Evolutionary conservation across 75 land plant genomes (phyloP).

Genomic region (Ceratopteris richardii): DNA sequence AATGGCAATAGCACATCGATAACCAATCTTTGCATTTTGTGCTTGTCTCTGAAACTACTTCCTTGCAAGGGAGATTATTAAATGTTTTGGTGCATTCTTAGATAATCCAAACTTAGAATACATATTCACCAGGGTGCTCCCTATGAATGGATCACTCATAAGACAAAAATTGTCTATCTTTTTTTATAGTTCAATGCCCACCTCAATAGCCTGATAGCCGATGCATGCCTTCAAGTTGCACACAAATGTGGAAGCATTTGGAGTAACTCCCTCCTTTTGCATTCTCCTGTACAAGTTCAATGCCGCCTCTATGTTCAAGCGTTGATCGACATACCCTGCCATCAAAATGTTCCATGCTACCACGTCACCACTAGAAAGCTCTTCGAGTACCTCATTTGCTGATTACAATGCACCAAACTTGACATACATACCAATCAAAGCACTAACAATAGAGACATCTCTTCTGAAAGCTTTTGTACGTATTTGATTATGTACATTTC

Average conservation of each 20-base stretch:
- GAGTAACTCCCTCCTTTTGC: slow-evolving; percentile 23
- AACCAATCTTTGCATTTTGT: too few relatives aligned
- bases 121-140: slow-evolving; percentile 46
- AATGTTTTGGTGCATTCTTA: slow-evolving; percentile 36
- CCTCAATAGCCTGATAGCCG: slow-evolving; percentile 10
- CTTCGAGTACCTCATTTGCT: slow-evolving; percentile 24
- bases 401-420: slow-evolving; percentile 28
- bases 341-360: slow-evolving; percentile 51
- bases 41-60: slow-evolving; percentile 45
- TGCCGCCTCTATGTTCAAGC: slow-evolving; percentile 32
- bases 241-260: slow-evolving; percentile 40
- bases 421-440: slow-evolving; percentile 38
- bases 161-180: slow-evolving; percentile 28
- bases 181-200: slow-evolving; percentile 39
- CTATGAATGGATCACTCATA: slow-evolving; percentile 21
- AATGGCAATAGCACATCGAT: too few relatives aligned
- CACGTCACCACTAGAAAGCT: slow-evolving; percentile 14
- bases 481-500: slow-evolving; percentile 29
- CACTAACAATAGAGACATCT: slow-evolving; percentile 6
- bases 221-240: slow-evolving; percentile 35
- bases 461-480: not conserved
- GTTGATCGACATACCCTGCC: slow-evolving; percentile 29
- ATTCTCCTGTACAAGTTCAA: slow-evolving; percentile 26
- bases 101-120: slow-evolving; percentile 41
- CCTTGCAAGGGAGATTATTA: slow-evolving; percentile 16